A percentile compares a stretch with the other conserved stretches of the same genome.
These are phyloP conservation scores for Euclidium syriacum DNA, from an alignment of 345 rosid genomes.

Conservation along the genomic window DNA sequence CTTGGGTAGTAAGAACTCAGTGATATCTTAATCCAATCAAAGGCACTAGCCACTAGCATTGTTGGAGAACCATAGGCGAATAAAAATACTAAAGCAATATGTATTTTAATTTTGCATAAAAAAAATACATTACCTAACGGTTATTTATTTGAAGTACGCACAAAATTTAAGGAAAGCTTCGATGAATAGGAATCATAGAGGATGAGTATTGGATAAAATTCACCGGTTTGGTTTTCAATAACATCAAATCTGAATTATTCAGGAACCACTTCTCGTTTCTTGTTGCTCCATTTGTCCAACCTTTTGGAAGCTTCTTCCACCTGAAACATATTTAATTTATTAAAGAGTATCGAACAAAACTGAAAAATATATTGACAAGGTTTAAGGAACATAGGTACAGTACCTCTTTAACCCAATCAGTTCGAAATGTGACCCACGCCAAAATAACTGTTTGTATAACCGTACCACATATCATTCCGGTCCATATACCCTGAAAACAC, in stretches of 20 bases:
- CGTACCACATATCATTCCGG: slow-evolving; percentile 68
- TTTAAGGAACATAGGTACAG: not conserved
- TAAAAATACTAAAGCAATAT: too few relatives aligned
- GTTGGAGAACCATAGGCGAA: too few relatives aligned
- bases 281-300: slow-evolving; percentile 25
- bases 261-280: slow-evolving; percentile 14
- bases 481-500: slow-evolving; percentile 59
- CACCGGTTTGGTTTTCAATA: too few relatives aligned
- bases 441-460: slow-evolving; percentile 54
- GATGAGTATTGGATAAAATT: too few relatives aligned
- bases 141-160: too few relatives aligned
- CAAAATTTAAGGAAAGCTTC: too few relatives aligned
- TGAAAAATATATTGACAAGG: not conserved
- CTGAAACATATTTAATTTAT: slow-evolving; percentile 3
- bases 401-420: slow-evolving; percentile 68
- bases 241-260: not conserved
- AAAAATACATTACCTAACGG: too few relatives aligned
- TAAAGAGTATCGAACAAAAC: not conserved
- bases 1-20: too few relatives aligned
- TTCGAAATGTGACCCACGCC: slow-evolving; percentile 51
- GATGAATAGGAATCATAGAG: too few relatives aligned
- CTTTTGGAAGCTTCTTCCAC: slow-evolving; percentile 36
- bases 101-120: too few relatives aligned
- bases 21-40: too few relatives aligned
- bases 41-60: too few relatives aligned